Base-by-base conservation (phyloP, 2,329 filamentous ascomycete genomes). In the Diaporthe caulivora region DNA sequence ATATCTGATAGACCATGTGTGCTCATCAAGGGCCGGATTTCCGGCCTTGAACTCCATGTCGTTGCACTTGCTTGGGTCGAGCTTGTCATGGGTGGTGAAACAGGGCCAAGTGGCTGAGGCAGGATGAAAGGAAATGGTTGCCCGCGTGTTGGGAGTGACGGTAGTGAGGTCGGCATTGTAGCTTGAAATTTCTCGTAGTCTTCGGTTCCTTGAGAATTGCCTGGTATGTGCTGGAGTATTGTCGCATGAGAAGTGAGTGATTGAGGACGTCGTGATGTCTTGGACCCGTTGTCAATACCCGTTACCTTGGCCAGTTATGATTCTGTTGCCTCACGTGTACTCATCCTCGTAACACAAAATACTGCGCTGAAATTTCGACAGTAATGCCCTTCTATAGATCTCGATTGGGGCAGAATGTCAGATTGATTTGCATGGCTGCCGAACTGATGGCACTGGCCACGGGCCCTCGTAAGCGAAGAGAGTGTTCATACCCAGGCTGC, bases 81-180 rank as follows among this genome's bases (percentile, higher is more conserved):
- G 24, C 18, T 31, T 24, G 44, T 18, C 10, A 3, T 29, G 1
- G 55, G 68, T 62, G 44, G n/a, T 18, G 55, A 51, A 4, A 71
- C n/a, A 3, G 55, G 55, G 5, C 68, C 68, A 10, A 71, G 68
- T 53, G 68, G 68, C 8, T 34, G 40, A 21, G 68, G 68, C 3
- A 71, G 42, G n/a, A 71, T 71, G 31, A 71, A 71, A 29, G 68
- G 68, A 24, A 71, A 40, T 11, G 68, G 68, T 17, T 71, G 42
- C 37, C 24, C 11, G 17, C 68, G 55, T 24, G 17, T 24, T 40
- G 49, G 44, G n/a, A 71, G 40, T 21, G 44, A 7, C 9, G 31
- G 62, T 11, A 7, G 21, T 3, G 31, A 21, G 1, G 31, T 53
- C 17, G 62, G n/a, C 21, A 11, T 29, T 18, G 47, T 53, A 8